Conservation (phyloP, 2,329 filamentous ascomycete species). For the Ilyonectria mors-panacis region DNA sequence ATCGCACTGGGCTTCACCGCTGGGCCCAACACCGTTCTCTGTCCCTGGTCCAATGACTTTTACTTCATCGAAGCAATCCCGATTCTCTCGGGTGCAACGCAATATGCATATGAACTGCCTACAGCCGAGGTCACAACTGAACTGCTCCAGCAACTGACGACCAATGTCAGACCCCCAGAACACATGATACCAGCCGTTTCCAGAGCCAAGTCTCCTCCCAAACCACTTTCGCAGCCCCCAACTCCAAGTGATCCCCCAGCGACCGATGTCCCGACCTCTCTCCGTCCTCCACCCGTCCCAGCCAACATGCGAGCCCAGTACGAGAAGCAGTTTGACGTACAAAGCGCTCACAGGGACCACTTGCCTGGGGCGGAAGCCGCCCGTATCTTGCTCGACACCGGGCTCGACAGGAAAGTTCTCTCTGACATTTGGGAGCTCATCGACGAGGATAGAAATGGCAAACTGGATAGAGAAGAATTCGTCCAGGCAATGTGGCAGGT, state of each 20-base stretch:
- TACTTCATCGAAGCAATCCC: conserved; percentile 23
- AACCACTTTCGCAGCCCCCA: neutral
- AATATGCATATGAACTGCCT: conserved; percentile 11
- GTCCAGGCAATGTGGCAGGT: conserved; percentile 26
- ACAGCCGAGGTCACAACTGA: neutral
- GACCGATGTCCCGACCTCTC: conserved; percentile 3
- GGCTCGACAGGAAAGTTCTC: conserved; percentile 15
- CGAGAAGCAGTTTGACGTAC: conserved; percentile 19
- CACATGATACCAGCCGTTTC: conserved; percentile 9
- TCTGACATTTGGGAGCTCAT: conserved; percentile 27
- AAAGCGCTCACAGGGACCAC: conserved; percentile 1
- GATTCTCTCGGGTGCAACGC: neutral
- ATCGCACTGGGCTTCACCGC: neutral
- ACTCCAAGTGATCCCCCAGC: neutral
- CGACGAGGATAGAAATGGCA: conserved; percentile 25
- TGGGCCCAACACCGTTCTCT: conserved; percentile 17
- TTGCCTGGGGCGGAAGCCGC: conserved; percentile 12
- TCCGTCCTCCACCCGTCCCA: conserved; percentile 10
- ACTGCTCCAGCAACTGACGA: conserved; percentile 9
- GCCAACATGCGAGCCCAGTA: conserved; percentile 13
- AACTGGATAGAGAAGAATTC: conserved; percentile 27
- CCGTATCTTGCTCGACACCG: conserved; percentile 18
- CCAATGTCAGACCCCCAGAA: conserved; percentile 7
- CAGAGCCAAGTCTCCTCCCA: neutral
- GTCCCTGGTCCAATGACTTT: conserved; percentile 22